phyloP scores from a whole-genome alignment of 148 eudicot species.

The Rhododendron ovatum region DNA sequence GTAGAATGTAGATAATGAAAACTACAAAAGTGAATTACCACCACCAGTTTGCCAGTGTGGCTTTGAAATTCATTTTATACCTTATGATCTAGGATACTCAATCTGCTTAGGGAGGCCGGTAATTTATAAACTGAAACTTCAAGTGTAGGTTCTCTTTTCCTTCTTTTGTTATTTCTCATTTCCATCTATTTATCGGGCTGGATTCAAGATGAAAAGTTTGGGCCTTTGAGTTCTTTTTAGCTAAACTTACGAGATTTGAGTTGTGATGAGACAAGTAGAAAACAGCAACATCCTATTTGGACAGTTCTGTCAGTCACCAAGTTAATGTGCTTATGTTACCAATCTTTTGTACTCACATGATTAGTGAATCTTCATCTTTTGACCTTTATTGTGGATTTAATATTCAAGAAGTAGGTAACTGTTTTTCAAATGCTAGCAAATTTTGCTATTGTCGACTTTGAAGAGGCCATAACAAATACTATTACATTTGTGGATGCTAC shows the following conservation, averaged over 20 bases:
- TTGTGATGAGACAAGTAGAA: background rate
- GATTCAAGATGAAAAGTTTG: background rate
- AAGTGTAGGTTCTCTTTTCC: background rate
- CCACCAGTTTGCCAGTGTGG: background rate
- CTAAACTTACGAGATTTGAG: background rate
- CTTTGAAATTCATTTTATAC: background rate
- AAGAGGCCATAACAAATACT: background rate
- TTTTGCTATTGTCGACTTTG: background rate
- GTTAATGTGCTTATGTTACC: background rate
- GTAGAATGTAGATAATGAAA: background rate
- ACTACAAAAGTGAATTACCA: background rate
- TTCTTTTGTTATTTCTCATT: background rate
- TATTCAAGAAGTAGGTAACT: background rate
- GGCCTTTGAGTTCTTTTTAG: background rate
- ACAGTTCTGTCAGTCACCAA: background rate
- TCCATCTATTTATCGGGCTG: background rate
- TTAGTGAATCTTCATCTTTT: background rate
- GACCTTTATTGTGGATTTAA: background rate
- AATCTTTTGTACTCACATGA: background rate
- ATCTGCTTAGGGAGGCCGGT: background rate
- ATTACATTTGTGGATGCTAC: no score
- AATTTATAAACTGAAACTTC: background rate
- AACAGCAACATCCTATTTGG: background rate
- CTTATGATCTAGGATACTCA: background rate
- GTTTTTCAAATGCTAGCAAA: background rate